phyloP scores from a whole-genome alignment of 352 stramenopile genomes.

The Globisporangium emineosum region DNA sequence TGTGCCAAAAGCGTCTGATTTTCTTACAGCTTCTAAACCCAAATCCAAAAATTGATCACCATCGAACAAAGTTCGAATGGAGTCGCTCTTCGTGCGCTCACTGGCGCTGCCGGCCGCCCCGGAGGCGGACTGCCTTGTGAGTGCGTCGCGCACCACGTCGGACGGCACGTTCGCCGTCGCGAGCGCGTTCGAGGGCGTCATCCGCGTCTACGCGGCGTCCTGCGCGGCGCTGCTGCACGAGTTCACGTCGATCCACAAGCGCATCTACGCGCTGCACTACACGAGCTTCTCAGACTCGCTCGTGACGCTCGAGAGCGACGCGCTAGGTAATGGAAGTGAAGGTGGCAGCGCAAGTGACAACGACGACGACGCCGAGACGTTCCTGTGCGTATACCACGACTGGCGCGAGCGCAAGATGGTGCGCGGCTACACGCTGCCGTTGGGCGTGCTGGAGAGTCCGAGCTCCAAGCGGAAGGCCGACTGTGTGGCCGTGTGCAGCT shows the following conservation, averaged over 20 bases:
- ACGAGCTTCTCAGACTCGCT: slow-evolving; percentile 86
- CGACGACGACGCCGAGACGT: slow-evolving; percentile 63
- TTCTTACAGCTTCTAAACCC: slow-evolving; percentile 9
- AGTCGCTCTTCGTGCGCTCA: slow-evolving; percentile 69
- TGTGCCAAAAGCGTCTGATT: background rate
- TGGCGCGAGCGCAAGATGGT: slow-evolving; percentile 80
- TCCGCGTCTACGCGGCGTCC: slow-evolving; percentile 78
- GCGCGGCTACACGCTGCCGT: slow-evolving; percentile 77
- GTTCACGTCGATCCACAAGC: slow-evolving; percentile 73
- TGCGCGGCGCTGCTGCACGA: slow-evolving; percentile 77
- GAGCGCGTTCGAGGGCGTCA: slow-evolving; percentile 56
- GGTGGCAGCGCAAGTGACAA: slow-evolving; percentile 17
- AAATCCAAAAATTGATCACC: background rate
- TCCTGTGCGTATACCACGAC: slow-evolving; percentile 86
- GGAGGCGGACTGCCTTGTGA: slow-evolving; percentile 47
- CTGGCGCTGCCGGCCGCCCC: slow-evolving; percentile 37
- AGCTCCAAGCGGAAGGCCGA: slow-evolving; percentile 54
- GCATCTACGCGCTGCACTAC: slow-evolving; percentile 71
- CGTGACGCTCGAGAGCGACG: slow-evolving; percentile 78
- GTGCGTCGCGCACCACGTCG: slow-evolving; percentile 53
- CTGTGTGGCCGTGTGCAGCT: slow-evolving; percentile 79
- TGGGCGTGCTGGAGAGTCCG: slow-evolving; percentile 63
- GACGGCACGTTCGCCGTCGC: slow-evolving; percentile 78
- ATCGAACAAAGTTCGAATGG: slow-evolving; percentile 26
- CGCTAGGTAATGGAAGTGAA: background rate